Evolutionary conservation across 1,284 basidiomycete genomes (phyloP).

Genomic region (Macrocybe sp.): DNA sequence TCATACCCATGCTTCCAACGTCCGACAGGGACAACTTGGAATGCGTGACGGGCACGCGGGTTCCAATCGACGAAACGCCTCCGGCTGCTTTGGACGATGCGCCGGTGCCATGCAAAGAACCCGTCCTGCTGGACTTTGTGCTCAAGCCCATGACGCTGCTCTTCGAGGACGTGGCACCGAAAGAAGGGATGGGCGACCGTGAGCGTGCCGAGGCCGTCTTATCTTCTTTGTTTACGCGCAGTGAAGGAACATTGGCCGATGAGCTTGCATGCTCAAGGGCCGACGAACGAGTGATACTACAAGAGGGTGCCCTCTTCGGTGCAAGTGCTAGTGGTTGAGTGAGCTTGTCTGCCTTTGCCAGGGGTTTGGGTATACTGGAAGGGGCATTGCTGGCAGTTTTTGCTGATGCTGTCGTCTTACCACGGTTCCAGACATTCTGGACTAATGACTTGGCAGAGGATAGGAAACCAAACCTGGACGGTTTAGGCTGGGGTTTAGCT

Average conservation of each 20-base stretch:
- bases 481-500: constrained; percentile 35
- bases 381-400: constrained; percentile 13
- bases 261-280: constrained; percentile 11
- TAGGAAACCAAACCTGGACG: constrained; percentile 50
- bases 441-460: constrained; percentile 55
- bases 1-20: constrained; percentile 23
- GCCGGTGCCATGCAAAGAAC: constrained; percentile 12
- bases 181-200: constrained; percentile 27
- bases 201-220: constrained; percentile 18
- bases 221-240: constrained; percentile 12
- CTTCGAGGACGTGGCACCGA: constrained; percentile 13
- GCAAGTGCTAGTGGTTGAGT: constrained; percentile 4
- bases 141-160: constrained; percentile 3
- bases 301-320: constrained; percentile 16
- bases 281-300: constrained; percentile 19
- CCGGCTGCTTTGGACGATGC: constrained; percentile 11
- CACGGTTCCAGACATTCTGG: constrained; percentile 50
- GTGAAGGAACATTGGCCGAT: constrained; percentile 12
- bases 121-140: constrained; percentile 7
- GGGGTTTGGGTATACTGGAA: constrained; percentile 21
- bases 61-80: constrained; percentile 37
- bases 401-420: constrained; percentile 23
- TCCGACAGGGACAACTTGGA: constrained; percentile 6
- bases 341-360: constrained; percentile 7
- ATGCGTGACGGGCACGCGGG: constrained; percentile 15